phyloP scores from a whole-genome alignment of 208 protist genomes.

The Leishmania lainsoni region DNA sequence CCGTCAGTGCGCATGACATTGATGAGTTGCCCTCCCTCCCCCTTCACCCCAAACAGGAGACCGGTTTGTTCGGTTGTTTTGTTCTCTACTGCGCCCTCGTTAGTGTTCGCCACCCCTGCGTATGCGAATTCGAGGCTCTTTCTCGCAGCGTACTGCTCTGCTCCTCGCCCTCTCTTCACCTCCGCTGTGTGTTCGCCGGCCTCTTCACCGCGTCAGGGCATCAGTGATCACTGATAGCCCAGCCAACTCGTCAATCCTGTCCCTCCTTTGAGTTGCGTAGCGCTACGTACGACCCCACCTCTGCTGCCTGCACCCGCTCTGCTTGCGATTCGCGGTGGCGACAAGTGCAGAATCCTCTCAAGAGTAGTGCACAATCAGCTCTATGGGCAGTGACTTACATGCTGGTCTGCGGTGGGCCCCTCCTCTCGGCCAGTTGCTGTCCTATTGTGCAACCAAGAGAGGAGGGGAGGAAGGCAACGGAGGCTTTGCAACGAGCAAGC shows the following conservation, averaged over 20 bases:
- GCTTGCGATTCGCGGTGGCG: background rate
- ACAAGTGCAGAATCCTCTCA: background rate
- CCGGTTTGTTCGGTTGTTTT: background rate
- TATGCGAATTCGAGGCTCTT: background rate
- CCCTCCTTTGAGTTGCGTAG: background rate
- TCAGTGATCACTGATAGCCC: background rate
- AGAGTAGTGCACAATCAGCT: background rate
- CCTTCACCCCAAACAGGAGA: too few relatives aligned
- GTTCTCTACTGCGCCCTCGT: background rate
- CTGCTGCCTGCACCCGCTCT: background rate
- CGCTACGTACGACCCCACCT: background rate
- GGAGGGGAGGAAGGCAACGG: background rate
- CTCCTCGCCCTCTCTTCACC: background rate
- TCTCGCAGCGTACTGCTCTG: background rate
- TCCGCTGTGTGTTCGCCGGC: background rate
- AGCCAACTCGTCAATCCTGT: background rate
- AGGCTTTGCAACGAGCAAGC: background rate
- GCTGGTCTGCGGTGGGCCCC: background rate
- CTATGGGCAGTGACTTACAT: background rate
- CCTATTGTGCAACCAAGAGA: background rate
- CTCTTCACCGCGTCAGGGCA: background rate
- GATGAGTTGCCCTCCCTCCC: background rate
- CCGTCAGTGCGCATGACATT: background rate
- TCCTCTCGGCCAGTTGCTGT: background rate
- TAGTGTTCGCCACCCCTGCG: background rate